Percentiles rank a stretch among this genome's conserved stretches.
Evolutionary conservation across 2,329 filamentous ascomycete species (phyloP).

Genomic region (Phaeoacremonium minimum): DNA sequence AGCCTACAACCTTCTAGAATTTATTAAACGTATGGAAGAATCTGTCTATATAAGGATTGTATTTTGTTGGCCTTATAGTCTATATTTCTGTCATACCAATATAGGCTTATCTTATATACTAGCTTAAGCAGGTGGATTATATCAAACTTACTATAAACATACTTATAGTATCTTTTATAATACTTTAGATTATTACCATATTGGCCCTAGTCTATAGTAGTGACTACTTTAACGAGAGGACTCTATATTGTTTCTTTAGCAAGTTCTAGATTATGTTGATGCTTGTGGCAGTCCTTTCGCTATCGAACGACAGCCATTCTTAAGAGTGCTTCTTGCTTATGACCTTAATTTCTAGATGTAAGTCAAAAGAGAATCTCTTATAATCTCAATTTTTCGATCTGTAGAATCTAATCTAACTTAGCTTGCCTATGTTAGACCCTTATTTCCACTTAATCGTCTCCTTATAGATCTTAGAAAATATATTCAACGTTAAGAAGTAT

Average conservation of each 20-base stretch:
- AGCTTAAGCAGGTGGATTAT: conserved; percentile 52
- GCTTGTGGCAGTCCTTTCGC: conserved; percentile 42
- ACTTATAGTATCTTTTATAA: conserved; percentile 55
- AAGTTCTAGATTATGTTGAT: conserved; percentile 49
- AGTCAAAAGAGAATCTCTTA: no score
- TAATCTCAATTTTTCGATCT: no score
- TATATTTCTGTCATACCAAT: conserved; percentile 45
- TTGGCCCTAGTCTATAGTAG: conserved; percentile 48
- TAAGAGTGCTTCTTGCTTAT: conserved; percentile 49
- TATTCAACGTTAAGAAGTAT: conserved; percentile 43
- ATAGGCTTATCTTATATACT: conserved; percentile 48
- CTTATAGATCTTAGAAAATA: conserved; percentile 46
- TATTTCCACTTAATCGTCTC: conserved; percentile 54
- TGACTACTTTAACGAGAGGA: conserved; percentile 49
- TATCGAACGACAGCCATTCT: conserved; percentile 40
- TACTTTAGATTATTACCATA: conserved; percentile 53
- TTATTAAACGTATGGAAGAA: conserved; percentile 39
- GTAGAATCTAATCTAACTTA: no score
- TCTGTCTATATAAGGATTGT: conserved; percentile 43
- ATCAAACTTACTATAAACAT: conserved; percentile 57
- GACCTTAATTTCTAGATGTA: conserved; percentile 47
- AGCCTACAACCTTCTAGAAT: conserved; percentile 35
- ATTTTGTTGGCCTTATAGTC: conserved; percentile 42
- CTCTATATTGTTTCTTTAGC: conserved; percentile 46
- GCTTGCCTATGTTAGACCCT: no score